Percentiles rank a stretch among this genome's conserved stretches.
Conservation (phyloP, 257 asterid genomes). For the Lycium ferocissimum region DNA sequence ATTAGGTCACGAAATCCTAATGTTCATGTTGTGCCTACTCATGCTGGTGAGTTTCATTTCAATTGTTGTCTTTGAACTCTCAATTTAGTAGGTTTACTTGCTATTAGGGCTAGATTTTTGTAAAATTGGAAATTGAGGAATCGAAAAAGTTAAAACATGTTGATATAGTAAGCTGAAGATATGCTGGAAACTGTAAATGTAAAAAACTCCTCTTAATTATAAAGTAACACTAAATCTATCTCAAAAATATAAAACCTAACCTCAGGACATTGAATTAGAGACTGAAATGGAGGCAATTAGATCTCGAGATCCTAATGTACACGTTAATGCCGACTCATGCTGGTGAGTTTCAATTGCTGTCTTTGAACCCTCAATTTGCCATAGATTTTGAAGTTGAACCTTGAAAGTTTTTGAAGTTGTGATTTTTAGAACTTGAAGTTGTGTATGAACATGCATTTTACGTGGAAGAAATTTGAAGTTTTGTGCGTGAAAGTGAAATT, state of each 20-base stretch:
- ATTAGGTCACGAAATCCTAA: slow-evolving; percentile 64
- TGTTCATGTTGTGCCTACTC: slow-evolving; percentile 90
- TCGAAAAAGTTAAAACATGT: background rate
- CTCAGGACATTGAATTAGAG: slow-evolving; percentile 11
- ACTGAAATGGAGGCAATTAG: too few relatives aligned
- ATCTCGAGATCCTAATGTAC: too few relatives aligned
- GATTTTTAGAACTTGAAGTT: too few relatives aligned
- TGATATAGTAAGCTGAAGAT: background rate
- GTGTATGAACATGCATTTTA: too few relatives aligned
- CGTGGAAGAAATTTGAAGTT: too few relatives aligned
- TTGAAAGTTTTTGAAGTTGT: too few relatives aligned
- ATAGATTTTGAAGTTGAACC: too few relatives aligned
- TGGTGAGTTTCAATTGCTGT: too few relatives aligned
- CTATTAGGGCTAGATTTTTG: background rate
- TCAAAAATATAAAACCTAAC: background rate
- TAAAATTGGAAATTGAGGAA: background rate
- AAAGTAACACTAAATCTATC: slow-evolving; percentile 5
- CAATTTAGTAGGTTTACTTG: too few relatives aligned
- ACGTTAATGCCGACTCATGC: too few relatives aligned
- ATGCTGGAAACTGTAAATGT: background rate
- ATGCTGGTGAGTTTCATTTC: slow-evolving; percentile 70
- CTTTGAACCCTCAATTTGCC: too few relatives aligned
- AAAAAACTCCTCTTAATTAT: background rate
- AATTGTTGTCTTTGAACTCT: background rate
- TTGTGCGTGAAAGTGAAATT: too few relatives aligned